Base-by-base conservation (phyloP, 495 filamentous ascomycete genomes). In the Astrothelium macrocarpum region DNA sequence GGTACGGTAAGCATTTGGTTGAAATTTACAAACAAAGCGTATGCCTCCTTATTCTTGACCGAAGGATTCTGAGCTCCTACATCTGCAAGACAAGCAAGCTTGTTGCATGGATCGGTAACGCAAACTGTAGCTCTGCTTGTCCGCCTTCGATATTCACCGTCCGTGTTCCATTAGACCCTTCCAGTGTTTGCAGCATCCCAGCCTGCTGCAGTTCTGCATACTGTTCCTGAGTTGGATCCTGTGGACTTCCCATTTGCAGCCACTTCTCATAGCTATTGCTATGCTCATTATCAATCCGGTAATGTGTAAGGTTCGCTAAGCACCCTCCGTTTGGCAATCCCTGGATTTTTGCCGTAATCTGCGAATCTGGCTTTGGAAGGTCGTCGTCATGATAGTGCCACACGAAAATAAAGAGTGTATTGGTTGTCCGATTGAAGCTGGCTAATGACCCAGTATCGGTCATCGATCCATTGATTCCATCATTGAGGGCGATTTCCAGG, bases 351-450 rank as follows among this genome's bases (percentile, higher is more conserved):
- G 65, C 53, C 7, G 32, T 59, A 23, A 68, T 43, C 23, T 65
- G 53, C 23, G 63, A 63, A 53, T 68, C 66, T 7, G 58, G 66
- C 46, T 68, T 68, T 16, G 66, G 66, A 25, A 68, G 60, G 7
- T 31, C 49, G 36, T 68, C 60, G 58, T 68, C 66, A 42, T 68
- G 66, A 49, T 68, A 68, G 32, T 68, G 64, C 66, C 66, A 68
- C 12, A 68, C 43, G 59, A 68, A 65, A 11, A 63, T 34, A 14
- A 60, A 59, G 7, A 68, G 29, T 18, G 53, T 65, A 39, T 60
- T 53, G 5, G 39, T 61, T 10, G 59, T 63, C 16, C 62, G 43
- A 59, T 65, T 59, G 31, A 62, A 59, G 11, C 59, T 60, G 14
- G 66, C 62, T 25, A 68, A 59, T 14, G 65, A 59, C 1, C 66